Evolutionary conservation across 208 protist genomes (phyloP), one percentile per base, ranked within the genome.

Genomic region (Wallacemonas sp.): DNA sequence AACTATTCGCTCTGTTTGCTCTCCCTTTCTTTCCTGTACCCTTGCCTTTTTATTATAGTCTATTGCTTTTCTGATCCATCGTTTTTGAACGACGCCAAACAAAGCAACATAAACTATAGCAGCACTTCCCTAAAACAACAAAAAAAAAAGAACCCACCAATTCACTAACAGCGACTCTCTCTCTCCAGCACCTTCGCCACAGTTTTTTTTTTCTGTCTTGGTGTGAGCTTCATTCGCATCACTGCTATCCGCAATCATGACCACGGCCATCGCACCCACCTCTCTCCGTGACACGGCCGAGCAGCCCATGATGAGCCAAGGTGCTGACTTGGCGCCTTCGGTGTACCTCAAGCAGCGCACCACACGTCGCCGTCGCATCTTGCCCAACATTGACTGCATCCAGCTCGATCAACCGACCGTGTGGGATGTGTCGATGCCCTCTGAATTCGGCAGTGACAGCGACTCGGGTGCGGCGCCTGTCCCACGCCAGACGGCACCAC

Each of bases 361-460:
- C 6, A 38, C 51, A 9, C 51, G n/a, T 8, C 51, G 51, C 51
- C 51, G 51, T 19, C 51, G 51, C n/a, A 31, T 58, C 12, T 41
- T 58, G 31, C 51, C 51, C 6, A 58, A 58, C 30, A 58, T 58
- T 38, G 51, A 58, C n/a, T 58, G 51, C 51, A 58, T 58, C 26
- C 51, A 58, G 15, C 51, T 58, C 28, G 51, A 58, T 9, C 51
- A 42, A 31, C 51, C 51, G 12, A 58, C 51, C 28, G 19, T 39
- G 5, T 58, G 51, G 51, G 51, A 58, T 38, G 51, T 58, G 8
- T 58, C 51, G 28, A 58, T 58, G 51, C 51, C 51, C 3, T 58
- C 51, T 6, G 51, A 58, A 31, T 24, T 58, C 14, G 51, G 51
- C 30, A 39, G 19, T 31, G 51, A 19, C 51, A 38, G 51, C 51